Evolutionary conservation across 257 asterid species (phyloP), one percentile per base, ranked within the genome.

Genomic region (Scutellaria barbata): DNA sequence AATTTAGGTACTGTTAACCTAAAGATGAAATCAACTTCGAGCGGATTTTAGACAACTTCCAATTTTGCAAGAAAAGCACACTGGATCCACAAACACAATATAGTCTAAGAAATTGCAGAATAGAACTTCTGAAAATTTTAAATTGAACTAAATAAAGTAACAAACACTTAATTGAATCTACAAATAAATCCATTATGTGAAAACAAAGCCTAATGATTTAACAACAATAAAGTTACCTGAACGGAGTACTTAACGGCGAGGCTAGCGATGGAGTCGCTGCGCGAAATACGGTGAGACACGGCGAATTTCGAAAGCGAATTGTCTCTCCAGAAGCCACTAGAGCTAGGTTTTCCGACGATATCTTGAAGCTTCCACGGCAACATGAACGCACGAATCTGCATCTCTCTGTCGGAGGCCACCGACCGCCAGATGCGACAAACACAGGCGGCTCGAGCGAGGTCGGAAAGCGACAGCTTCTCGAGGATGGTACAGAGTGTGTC

Each of bases 171-270:
- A 16, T 7, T 10, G 10, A 2, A 18, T 48, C n/a, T 2, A 45
- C 48, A 20, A 10, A 17, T 7, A 54, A 8, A 76, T 53, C 71
- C 69, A 75, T 22, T 52, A 33, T 55, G 39, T 5, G 18, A 37
- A 61, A 52, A 13, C 8, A 3, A 41, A 53, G 5, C 37, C 50
- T 25, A 62, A 62, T 8, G 6, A 14, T 56, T 62, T 0, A 16
- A 18, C n/a, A 70, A 11, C 43, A 8, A 48, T 18, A 40, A 46
- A 33, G 48, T 81, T 30, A 94, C 99, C 95, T 94, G 99, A 60
- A 89, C 98, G 10, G 97, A 83, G 84, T 94, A 94, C 81, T 83
- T 89, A 48, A 94, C 96, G 51, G 99, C 99, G n/a, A 94, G 96
- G 82, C 98, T 86, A 61, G 96, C 89, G 30, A 91, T 81, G 22